Conservation (phyloP, 352 stramenopile genomes). For the Globisporangium yorkense region DNA sequence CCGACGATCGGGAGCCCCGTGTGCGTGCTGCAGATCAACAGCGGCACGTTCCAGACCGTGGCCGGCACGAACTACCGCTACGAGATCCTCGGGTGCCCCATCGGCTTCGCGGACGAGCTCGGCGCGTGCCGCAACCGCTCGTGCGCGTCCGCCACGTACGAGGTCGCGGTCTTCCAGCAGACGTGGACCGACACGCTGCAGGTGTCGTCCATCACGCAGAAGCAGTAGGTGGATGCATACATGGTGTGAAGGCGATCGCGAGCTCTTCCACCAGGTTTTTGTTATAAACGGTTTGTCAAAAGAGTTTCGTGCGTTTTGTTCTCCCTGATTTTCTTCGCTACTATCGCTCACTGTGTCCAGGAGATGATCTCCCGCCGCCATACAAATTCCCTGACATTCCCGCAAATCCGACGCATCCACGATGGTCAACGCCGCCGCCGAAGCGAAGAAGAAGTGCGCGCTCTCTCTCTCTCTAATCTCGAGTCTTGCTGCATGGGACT, state of each 20-base stretch:
- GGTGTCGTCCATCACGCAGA: constrained; percentile 27
- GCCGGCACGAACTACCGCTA: constrained; percentile 60
- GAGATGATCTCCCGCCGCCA: background rate
- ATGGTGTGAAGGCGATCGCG: no score
- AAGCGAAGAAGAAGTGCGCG: constrained; percentile 80
- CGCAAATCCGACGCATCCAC: background rate
- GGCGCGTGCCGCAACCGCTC: constrained; percentile 36
- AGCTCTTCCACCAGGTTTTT: background rate
- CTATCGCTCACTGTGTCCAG: background rate
- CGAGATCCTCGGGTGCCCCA: constrained; percentile 36
- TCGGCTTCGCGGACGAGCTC: constrained; percentile 25
- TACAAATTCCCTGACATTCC: background rate
- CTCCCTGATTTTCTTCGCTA: background rate
- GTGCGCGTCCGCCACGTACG: constrained; percentile 26
- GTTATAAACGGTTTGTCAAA: background rate
- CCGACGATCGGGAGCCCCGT: constrained; percentile 22
- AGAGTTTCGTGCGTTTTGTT: background rate
- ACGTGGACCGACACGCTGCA: constrained; percentile 33
- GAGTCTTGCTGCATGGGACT: background rate
- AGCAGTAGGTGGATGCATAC: constrained; percentile 6
- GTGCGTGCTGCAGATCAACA: constrained; percentile 35
- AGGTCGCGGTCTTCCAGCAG: constrained; percentile 33
- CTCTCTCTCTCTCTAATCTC: background rate
- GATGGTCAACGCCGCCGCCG: constrained; percentile 69
- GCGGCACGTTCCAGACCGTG: constrained; percentile 33